phyloP scores from a whole-genome alignment of 2,329 filamentous ascomycete genomes.

The Cladophialophora bantiana region DNA sequence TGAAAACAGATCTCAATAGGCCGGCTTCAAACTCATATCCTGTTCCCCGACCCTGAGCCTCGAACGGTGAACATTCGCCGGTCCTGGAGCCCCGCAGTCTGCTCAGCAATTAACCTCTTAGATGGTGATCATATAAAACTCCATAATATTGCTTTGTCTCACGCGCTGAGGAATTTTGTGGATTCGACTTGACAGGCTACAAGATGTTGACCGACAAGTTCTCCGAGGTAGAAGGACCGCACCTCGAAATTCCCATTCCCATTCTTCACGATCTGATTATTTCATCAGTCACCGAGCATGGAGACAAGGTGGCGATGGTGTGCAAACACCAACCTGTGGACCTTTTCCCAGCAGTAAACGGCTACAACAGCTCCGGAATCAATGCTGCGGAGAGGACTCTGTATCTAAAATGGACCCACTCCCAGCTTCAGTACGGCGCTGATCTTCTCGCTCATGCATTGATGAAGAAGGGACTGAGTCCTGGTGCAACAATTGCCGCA shows the following conservation, averaged over 20 bases:
- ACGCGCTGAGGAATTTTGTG: background rate
- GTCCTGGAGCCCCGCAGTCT: background rate
- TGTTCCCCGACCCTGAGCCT: background rate
- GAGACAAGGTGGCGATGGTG: constrained; percentile 8
- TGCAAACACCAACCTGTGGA: constrained; percentile 16
- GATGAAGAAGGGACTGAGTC: background rate
- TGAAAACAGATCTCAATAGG: background rate
- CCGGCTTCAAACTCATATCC: background rate
- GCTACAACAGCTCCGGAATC: background rate
- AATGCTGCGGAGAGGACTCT: background rate
- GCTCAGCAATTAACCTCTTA: background rate
- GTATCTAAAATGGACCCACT: constrained; percentile 16
- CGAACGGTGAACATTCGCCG: constrained; percentile 17
- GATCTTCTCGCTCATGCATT: constrained; percentile 11
- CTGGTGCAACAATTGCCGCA: constrained; percentile 13
- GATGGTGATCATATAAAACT: background rate
- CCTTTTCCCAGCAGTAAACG: constrained; percentile 7
- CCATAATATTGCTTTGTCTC: background rate
- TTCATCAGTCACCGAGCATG: constrained; percentile 3
- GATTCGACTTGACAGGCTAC: background rate
- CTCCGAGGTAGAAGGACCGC: constrained; percentile 1
- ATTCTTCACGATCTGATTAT: constrained; percentile 11
- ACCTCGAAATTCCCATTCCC: background rate
- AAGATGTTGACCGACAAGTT: background rate
- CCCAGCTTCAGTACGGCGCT: constrained; percentile 14